Evolutionary conservation across 2,329 filamentous ascomycete species (phyloP).

Genomic region (Aureobasidium sp.): DNA sequence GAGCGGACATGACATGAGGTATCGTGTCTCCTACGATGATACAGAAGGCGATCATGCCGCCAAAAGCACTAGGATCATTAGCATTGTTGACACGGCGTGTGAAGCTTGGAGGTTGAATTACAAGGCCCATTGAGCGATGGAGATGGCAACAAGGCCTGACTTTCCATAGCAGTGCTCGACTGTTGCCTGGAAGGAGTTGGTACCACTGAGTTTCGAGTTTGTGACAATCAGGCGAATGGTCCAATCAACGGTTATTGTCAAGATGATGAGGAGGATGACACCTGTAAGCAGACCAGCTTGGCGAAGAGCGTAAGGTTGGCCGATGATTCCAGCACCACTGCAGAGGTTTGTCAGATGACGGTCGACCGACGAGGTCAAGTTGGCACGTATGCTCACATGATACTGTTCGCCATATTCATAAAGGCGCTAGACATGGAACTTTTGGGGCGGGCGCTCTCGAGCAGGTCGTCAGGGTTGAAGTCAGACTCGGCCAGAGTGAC

Average conservation of each 20-base stretch:
- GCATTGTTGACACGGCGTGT: background rate
- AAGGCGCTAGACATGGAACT: constrained; percentile 83
- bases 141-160: constrained; percentile 81
- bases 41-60: constrained; percentile 96
- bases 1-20: constrained; percentile 74
- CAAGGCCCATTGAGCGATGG: constrained; percentile 92
- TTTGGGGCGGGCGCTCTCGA: constrained; percentile 65
- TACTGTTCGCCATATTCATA: constrained; percentile 99
- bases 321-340: constrained; percentile 59
- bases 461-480: constrained; percentile 51
- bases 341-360: background rate
- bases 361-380: background rate
- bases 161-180: constrained; percentile 93
- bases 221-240: constrained; percentile 95
- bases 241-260: constrained; percentile 91
- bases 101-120: constrained; percentile 28
- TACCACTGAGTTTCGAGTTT: constrained; percentile 93
- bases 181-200: constrained; percentile 90
- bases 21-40: constrained; percentile 97
- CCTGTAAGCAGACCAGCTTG: constrained; percentile 85
- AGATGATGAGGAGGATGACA: constrained; percentile 64
- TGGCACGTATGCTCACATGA: constrained; percentile 54
- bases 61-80: constrained; percentile 61
- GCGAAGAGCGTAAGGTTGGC: constrained; percentile 88
- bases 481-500: constrained; percentile 61